These are phyloP conservation scores for Betula pendula DNA, from an alignment of 306 rosid species.

Conservation along the genomic window DNA sequence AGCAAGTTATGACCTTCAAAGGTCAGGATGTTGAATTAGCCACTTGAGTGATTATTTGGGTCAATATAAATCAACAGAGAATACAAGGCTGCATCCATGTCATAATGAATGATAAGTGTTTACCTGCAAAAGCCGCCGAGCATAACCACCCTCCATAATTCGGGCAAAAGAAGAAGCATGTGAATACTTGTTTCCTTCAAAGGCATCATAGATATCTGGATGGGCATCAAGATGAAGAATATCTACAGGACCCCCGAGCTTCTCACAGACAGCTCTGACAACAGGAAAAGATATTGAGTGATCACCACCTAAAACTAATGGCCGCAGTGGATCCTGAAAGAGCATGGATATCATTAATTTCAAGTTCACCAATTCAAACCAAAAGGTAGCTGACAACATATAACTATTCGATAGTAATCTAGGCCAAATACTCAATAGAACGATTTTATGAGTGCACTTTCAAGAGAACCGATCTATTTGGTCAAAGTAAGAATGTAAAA, in stretches of 20 bases:
- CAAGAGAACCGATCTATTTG: not conserved
- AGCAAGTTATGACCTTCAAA: constrained; percentile 5
- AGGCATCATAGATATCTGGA: constrained; percentile 80
- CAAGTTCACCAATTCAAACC: constrained; percentile 17
- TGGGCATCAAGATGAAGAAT: constrained; percentile 98
- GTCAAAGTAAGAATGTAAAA: not conserved
- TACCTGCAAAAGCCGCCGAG: constrained; percentile 91
- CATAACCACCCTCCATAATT: constrained; percentile 95
- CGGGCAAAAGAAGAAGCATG: constrained; percentile 99
- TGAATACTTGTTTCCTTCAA: constrained; percentile 85
- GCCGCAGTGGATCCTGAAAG: constrained; percentile 77
- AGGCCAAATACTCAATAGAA: not conserved
- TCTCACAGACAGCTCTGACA: constrained; percentile 84
- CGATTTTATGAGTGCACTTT: not conserved
- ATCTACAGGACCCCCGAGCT: constrained; percentile 91
- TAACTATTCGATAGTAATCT: not conserved
- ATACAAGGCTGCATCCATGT: constrained; percentile 3
- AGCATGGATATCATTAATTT: constrained; percentile 6
- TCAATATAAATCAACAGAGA: not conserved
- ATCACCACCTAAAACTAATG: constrained; percentile 94
- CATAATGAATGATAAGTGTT: constrained; percentile 19
- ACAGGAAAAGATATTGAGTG: constrained; percentile 96
- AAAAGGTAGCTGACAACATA: constrained; percentile 1
- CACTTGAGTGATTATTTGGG: not conserved
- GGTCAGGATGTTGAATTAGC: not conserved